Conservation (phyloP, 371 early-diverging fungal genomes). For the Mucor irregularis region DNA sequence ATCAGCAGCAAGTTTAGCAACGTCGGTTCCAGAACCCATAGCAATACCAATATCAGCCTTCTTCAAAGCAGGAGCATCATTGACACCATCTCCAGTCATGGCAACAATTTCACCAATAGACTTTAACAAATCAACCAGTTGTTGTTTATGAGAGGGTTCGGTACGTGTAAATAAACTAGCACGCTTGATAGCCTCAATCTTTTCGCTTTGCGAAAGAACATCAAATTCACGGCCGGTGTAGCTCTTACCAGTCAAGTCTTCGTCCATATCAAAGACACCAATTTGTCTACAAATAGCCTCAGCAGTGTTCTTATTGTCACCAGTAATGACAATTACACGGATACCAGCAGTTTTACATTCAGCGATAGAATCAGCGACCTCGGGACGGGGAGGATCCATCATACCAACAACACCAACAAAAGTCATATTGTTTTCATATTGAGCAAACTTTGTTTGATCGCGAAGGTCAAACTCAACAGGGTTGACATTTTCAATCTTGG, state of each 20-base stretch:
- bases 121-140: constrained; percentile 90
- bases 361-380: constrained; percentile 80
- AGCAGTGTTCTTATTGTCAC: constrained; percentile 96
- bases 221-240: constrained; percentile 96
- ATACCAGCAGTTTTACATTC: constrained; percentile 93
- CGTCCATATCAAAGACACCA: constrained; percentile 82
- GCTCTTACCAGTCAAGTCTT: constrained; percentile 73
- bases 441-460: constrained; percentile 66
- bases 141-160: constrained; percentile 93
- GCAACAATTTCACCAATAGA: constrained; percentile 91
- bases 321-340: constrained; percentile 97
- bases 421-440: constrained; percentile 80
- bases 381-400: constrained; percentile 97
- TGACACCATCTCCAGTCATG: constrained; percentile 99
- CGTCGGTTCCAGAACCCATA: constrained; percentile 98
- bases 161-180: constrained; percentile 93
- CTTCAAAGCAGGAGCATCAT: constrained; percentile 97
- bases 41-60: constrained; percentile 98
- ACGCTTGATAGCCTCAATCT: constrained; percentile 68
- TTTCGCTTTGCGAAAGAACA: constrained; percentile 35
- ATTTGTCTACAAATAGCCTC: constrained; percentile 92
- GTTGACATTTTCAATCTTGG: constrained; percentile 72
- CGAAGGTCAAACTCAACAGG: constrained; percentile 52
- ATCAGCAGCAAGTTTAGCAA: constrained; percentile 96
- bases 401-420: constrained; percentile 95